Conservation (phyloP, 441 rosid species). For the Omphalea diandra region DNA sequence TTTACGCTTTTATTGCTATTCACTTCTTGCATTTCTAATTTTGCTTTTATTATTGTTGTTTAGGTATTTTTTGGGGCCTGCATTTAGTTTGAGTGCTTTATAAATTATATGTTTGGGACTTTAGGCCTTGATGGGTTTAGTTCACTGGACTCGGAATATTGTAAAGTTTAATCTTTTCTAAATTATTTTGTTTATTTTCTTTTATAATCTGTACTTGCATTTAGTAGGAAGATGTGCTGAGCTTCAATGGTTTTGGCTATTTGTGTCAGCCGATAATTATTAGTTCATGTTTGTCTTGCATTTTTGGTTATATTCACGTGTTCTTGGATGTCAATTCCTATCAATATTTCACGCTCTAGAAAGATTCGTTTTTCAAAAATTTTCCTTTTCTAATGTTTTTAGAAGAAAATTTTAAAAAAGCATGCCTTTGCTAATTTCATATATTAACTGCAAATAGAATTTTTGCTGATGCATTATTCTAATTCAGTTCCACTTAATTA, state of each 20-base stretch:
- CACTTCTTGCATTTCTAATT: too few relatives aligned
- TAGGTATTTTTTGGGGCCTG: constrained; percentile 1
- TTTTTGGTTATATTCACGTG: background rate
- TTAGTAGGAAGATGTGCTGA: background rate
- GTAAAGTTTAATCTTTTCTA: background rate
- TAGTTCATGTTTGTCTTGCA: background rate
- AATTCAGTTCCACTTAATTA: background rate
- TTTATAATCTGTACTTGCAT: background rate
- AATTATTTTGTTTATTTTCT: background rate
- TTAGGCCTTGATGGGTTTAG: background rate
- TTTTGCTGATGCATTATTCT: background rate
- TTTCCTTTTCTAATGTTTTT: background rate
- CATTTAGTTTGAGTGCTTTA: background rate
- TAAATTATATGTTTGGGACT: background rate
- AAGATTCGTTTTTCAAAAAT: background rate
- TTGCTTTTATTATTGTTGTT: too few relatives aligned
- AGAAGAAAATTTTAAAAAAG: background rate
- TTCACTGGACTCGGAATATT: background rate
- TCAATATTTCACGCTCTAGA: too few relatives aligned
- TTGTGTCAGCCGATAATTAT: background rate
- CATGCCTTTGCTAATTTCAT: background rate
- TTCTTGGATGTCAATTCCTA: too few relatives aligned
- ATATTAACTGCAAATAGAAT: background rate
- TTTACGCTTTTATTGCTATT: background rate
- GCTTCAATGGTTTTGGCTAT: background rate